Conservation (phyloP, 2,329 filamentous ascomycete genomes). For the Penicillium corylophilum region DNA sequence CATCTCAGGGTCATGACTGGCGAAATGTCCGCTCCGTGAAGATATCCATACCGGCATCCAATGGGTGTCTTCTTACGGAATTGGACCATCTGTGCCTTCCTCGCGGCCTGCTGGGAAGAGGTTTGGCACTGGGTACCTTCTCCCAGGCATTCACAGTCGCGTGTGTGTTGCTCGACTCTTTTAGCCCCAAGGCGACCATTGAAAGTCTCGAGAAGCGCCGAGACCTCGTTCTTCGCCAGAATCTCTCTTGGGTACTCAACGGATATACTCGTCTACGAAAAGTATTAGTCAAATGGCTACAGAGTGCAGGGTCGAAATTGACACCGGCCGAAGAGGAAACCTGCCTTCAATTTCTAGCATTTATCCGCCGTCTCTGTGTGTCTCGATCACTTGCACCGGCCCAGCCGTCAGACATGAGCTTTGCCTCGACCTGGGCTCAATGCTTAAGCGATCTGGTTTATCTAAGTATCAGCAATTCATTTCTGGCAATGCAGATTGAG, state of each 20-base stretch:
- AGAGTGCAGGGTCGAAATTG: constrained; percentile 13
- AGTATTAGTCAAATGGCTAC: constrained; percentile 29
- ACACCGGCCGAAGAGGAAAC: constrained; percentile 20
- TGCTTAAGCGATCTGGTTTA: constrained; percentile 32
- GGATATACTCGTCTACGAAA: constrained; percentile 36
- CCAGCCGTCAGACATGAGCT: constrained; percentile 25
- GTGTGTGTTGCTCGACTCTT: constrained; percentile 32
- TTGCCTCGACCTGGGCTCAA: constrained; percentile 32
- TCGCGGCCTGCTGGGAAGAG: constrained; percentile 27
- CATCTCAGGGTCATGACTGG: constrained; percentile 15
- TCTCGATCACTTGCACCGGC: constrained; percentile 19
- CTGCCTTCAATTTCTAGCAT: constrained; percentile 28
- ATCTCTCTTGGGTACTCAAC: constrained; percentile 35
- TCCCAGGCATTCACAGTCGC: constrained; percentile 24
- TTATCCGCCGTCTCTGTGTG: constrained; percentile 23
- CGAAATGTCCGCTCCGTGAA: constrained; percentile 7
- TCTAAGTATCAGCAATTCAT: constrained; percentile 21
- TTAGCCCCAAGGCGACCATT: constrained; percentile 19
- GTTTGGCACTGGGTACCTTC: constrained; percentile 29
- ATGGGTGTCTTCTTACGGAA: constrained; percentile 28
- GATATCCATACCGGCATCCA: constrained; percentile 27
- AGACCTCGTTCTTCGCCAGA: constrained; percentile 29
- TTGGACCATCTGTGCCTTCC: constrained; percentile 34
- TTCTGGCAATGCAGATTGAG: constrained; percentile 30
- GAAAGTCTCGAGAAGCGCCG: constrained; percentile 16